Evolutionary conservation across 73 alveolate species (phyloP), one percentile per base, ranked within the genome.

Genomic region (Paramecium biaurelia): DNA sequence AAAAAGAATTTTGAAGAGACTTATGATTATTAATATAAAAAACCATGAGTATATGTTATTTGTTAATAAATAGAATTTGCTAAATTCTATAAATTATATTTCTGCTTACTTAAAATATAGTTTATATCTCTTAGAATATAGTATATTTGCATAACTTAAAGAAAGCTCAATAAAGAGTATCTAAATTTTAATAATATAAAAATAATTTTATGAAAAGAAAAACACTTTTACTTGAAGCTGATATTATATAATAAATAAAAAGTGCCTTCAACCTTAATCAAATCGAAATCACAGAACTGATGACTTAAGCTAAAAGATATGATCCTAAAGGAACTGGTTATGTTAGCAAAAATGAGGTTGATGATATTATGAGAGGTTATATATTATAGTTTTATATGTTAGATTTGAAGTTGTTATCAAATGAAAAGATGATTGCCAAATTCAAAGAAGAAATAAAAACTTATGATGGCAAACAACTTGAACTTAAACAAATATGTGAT

Each of bases 351-450:
- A 24, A 18, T 42, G 74, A 79, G 34, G 90, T 79, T 18, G 90
- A 79, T 79, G 90, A 79, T 45, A 79, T 79, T 24, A 43, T 79
- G 74, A 79, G 90, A 79, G 90, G 90, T 79, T 79, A 74, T 74
- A 2, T 6, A 34, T 9, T 74, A 74, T 37, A 35, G 3, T 74
- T 8, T 74, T 15, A 32, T 67, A 9, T 6, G 21, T 15, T 67
- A 74, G 87, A 74, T 12, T 41, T 74, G 67, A 74, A 35, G 21
- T 34, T 74, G 28, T 41, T 74, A 11, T 0, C 37, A 7, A 41
- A 74, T 37, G 87, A 74, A 74, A 74, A 74, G 58, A 12, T 74
- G 87, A 74, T 37, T 37, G 87, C 87, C 21, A 74, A 74, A 74
- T 74, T 74, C 38, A 74, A 35, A 37, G 87, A 74, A 15, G 87